These are phyloP conservation scores for Grosmannia huntii DNA, from an alignment of 2,329 filamentous ascomycete species.

Conservation along the genomic window DNA sequence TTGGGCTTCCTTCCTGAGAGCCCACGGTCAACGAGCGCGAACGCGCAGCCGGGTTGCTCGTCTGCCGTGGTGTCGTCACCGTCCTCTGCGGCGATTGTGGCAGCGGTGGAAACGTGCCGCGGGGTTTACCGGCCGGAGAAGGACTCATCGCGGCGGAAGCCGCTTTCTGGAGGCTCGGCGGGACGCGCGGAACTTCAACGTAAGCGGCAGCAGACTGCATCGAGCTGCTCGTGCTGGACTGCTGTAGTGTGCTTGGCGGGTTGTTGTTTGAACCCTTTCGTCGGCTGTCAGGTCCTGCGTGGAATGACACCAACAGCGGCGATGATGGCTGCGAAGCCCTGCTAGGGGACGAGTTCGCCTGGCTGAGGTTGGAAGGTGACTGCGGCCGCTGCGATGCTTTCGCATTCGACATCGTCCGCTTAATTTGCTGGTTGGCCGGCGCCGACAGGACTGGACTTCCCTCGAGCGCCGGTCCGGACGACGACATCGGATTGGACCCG, in stretches of 20 bases:
- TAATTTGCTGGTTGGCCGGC: conserved; percentile 43
- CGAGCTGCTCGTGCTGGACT: conserved; percentile 45
- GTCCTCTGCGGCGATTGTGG: conserved; percentile 52
- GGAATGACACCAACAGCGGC: conserved; percentile 92
- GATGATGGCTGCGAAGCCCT: conserved; percentile 69
- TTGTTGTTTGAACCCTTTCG: conserved; percentile 88
- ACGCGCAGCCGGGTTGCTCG: conserved; percentile 50
- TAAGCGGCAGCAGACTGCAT: conserved; percentile 49
- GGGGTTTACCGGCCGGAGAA: conserved; percentile 36
- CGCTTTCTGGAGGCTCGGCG: conserved; percentile 47
- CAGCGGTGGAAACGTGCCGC: conserved; percentile 33
- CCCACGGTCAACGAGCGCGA: conserved; percentile 85
- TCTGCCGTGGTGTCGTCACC: conserved; percentile 45
- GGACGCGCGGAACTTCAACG: conserved; percentile 55
- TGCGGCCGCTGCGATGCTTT: conserved; percentile 68
- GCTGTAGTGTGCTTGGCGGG: conserved; percentile 72
- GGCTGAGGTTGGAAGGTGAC: conserved; percentile 71
- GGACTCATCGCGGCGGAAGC: conserved; percentile 27
- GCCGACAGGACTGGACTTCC: conserved; percentile 70
- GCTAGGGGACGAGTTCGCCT: conserved; percentile 76
- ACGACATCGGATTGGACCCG: conserved; percentile 27
- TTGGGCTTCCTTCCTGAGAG: conserved; percentile 78
- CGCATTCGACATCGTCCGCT: conserved; percentile 70
- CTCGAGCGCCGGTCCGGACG: conserved; percentile 58
- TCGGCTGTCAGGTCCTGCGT: conserved; percentile 65